Evolutionary conservation across 257 asterid genomes (phyloP), one percentile per base, ranked within the genome.

Genomic region (Penstemon barbatus): DNA sequence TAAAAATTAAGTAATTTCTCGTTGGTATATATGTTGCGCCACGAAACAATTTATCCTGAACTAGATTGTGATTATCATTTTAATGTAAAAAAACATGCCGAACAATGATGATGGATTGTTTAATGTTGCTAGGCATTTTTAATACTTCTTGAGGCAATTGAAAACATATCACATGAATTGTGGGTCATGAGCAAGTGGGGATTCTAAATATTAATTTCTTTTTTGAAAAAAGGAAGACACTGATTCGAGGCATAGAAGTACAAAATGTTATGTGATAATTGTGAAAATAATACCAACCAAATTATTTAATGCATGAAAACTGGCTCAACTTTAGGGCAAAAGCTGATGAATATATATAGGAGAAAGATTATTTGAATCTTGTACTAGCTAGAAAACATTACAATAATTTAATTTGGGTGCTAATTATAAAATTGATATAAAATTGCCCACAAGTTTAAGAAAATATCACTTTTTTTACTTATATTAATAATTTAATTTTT

Each of bases 151-250:
- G 33, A 25, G 33, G 33, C 77, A 71, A 73, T 66, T 68, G 81
- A 56, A 25, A 74, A 73, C 79, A 76, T 36, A 69, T 72, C 80
- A 78, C 81, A 79, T 75, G 79, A 65, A 73, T 62, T 79, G 85
- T 77, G 83, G 83, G 82, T 46, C 82, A 80, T 67, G 48, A 40
- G 64, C 48, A 65, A 54, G 62, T 45, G 33, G 57, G 60, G 53
- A 39, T 40, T 25, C 8, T 25, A 59, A 15, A 45, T 53, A 57
- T 73, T 52, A 65, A 58, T 69, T 64, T 71, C 62, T 78, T 77
- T 72, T 78, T 58, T 50, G 3, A 53, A 61, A 57, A 72, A 77
- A 74, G 80, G 65, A 75, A 78, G 65, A 73, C 77, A 66, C 79
- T 63, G 71, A 74, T 66, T 77, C 66, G 39, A 42, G 25, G 53